Base-by-base conservation (phyloP, 805 yeast species). In the Candida tallmaniae region DNA sequence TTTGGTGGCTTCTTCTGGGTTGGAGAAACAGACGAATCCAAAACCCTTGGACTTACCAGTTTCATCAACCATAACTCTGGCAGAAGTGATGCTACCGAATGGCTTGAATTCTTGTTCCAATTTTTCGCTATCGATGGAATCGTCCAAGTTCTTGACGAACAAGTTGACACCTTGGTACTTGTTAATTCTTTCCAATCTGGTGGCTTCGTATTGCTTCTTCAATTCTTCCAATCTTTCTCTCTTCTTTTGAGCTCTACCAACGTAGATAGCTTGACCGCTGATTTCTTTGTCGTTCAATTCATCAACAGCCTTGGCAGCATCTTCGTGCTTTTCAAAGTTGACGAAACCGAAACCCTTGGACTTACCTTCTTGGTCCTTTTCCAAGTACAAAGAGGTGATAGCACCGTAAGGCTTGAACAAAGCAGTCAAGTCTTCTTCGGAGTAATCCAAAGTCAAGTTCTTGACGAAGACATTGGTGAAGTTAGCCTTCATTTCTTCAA, bases 201-300 rank as follows among this genome's bases (percentile, higher is more conserved):
- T 81, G 51, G 84, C 78, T 70, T 93, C 97, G 73, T 86, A 82
- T 73, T 87, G 95, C 70, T 82, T 83, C 75, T 84, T 87, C 67
- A 93, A 83, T 70, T 88, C 95, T 73, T 87, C 95, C 59, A 81
- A 68, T 76, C 98, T 89, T 78, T 93, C 98, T 68, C 84, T 76
- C 79, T 88, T 90, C 88, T 88, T 90, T 76, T 93, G 98, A 52
- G 98, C 98, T 70, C 98, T 87, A 56, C 97, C 96, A 56, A 90
- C 98, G 65, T 80, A 93, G 48, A 93, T 69, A 65, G 73, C 77
- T 73, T 85, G 86, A 56, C 93, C 94, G 54, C 78, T 79, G 62
- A 82, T 64, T 60, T 93, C 97, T 51, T 65, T 70, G 62, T 83
- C 96, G 70, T 93, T 85, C 63, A 90, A 78, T 56, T 74, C 93